Evolutionary conservation across 1,139 yeast species (phyloP).

Genomic region (Debaryomycetaceae sp.): DNA sequence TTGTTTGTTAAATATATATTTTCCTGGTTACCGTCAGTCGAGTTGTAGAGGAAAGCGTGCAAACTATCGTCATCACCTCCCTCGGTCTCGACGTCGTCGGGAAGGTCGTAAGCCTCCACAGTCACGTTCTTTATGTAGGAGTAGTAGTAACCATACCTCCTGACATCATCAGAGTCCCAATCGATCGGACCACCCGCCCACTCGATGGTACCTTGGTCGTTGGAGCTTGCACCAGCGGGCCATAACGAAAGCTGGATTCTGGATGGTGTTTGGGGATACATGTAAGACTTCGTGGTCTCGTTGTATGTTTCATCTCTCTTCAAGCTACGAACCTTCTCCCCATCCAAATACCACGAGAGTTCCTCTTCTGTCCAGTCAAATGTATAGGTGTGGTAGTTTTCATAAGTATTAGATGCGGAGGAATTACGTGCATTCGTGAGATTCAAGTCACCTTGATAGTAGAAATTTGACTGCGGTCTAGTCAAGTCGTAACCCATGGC

Average conservation of each 20-base stretch:
- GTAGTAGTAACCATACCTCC: slow-evolving; percentile 74
- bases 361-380: slow-evolving; percentile 81
- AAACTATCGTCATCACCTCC: slow-evolving; percentile 27
- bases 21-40: slow-evolving; percentile 40
- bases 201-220: slow-evolving; percentile 71
- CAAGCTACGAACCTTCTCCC: slow-evolving; percentile 63
- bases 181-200: slow-evolving; percentile 94
- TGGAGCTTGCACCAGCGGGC: slow-evolving; percentile 80
- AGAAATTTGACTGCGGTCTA: slow-evolving; percentile 71
- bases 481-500: slow-evolving; percentile 72
- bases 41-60: slow-evolving; percentile 56
- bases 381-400: slow-evolving; percentile 70
- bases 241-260: slow-evolving; percentile 83
- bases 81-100: slow-evolving; percentile 36
- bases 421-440: slow-evolving; percentile 56
- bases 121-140: slow-evolving; percentile 58
- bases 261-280: slow-evolving; percentile 89
- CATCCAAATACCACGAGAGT: slow-evolving; percentile 74
- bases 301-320: slow-evolving; percentile 66
- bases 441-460: slow-evolving; percentile 69
- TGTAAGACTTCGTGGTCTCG: slow-evolving; percentile 52
- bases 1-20: slow-evolving; percentile 59
- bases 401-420: slow-evolving; percentile 52
- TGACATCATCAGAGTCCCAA: slow-evolving; percentile 76
- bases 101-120: slow-evolving; percentile 69